phyloP scores from a whole-genome alignment of 371 early-diverging fungal genomes.

The Capillidium heterosporum region DNA sequence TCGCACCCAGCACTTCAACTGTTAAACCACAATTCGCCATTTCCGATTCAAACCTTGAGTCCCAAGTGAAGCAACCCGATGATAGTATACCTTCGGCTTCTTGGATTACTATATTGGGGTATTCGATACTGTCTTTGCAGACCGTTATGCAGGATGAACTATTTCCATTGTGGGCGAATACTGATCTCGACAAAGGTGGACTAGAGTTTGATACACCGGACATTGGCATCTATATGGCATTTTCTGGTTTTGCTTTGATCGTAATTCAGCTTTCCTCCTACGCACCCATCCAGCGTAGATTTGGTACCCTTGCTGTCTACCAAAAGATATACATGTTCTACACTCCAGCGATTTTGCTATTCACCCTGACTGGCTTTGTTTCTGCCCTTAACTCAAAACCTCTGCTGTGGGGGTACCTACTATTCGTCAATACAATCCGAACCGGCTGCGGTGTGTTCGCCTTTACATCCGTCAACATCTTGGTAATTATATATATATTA shows the following conservation, averaged over 20 bases:
- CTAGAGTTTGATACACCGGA: slow-evolving; percentile 31
- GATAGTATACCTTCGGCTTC: neutral
- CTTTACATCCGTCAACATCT: slow-evolving; percentile 39
- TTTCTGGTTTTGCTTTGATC: slow-evolving; percentile 28
- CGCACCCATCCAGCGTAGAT: slow-evolving; percentile 24
- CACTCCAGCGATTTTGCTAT: slow-evolving; percentile 20
- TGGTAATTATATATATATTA: slow-evolving; percentile 13
- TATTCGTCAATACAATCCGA: slow-evolving; percentile 20
- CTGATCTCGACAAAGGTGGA: slow-evolving; percentile 30
- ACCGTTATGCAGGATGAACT: slow-evolving; percentile 58
- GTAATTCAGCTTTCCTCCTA: slow-evolving; percentile 30
- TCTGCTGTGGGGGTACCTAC: slow-evolving; percentile 16
- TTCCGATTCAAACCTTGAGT: too few relatives aligned
- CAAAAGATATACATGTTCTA: slow-evolving; percentile 20
- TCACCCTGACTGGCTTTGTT: neutral
- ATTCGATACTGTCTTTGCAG: slow-evolving; percentile 30
- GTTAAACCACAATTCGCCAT: neutral
- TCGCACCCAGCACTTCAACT: neutral
- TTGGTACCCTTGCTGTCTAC: slow-evolving; percentile 26
- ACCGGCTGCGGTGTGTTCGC: slow-evolving; percentile 26
- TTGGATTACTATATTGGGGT: slow-evolving; percentile 2
- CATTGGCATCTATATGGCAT: slow-evolving; percentile 33
- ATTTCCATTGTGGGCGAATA: slow-evolving; percentile 40
- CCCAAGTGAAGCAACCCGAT: neutral
- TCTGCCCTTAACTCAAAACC: slow-evolving; percentile 6